Conservation (phyloP, 805 yeast species). For the Kluyveromyces wickerhamii region DNA sequence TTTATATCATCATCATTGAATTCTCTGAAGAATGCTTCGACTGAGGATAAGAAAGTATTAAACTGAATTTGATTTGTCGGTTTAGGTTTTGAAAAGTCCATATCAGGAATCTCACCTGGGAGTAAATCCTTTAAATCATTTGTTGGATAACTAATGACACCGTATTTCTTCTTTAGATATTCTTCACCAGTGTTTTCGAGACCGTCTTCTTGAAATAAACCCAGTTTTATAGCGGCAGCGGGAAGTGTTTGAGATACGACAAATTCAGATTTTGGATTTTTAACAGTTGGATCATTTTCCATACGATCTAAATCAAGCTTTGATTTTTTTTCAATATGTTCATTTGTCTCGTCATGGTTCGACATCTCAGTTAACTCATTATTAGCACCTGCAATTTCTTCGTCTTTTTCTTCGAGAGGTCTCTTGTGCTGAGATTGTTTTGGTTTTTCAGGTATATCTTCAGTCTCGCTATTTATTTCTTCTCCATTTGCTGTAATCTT, state of each 20-base stretch:
- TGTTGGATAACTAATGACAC: slow-evolving; percentile 85
- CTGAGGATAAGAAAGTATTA: slow-evolving; percentile 73
- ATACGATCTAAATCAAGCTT: slow-evolving; percentile 20
- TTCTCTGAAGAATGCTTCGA: slow-evolving; percentile 77
- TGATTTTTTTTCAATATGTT: slow-evolving; percentile 12
- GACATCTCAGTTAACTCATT: slow-evolving; percentile 11
- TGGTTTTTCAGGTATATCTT: slow-evolving; percentile 3
- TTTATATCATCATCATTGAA: slow-evolving; percentile 76
- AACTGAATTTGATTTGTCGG: slow-evolving; percentile 89
- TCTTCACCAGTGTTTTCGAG: slow-evolving; percentile 64
- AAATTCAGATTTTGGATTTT: slow-evolving; percentile 70
- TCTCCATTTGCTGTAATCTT: slow-evolving; percentile 9
- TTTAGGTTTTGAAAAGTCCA: slow-evolving; percentile 76
- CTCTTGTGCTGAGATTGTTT: slow-evolving; percentile 8
- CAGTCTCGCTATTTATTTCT: slow-evolving; percentile 4
- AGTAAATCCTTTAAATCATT: slow-evolving; percentile 63
- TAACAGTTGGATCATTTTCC: slow-evolving; percentile 51
- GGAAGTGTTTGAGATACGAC: slow-evolving; percentile 65
- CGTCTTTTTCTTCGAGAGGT: slow-evolving; percentile 11
- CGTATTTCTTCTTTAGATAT: slow-evolving; percentile 65
- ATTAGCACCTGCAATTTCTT: slow-evolving; percentile 13
- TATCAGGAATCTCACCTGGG: slow-evolving; percentile 85
- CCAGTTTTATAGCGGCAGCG: slow-evolving; percentile 53
- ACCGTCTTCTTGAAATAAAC: slow-evolving; percentile 58
- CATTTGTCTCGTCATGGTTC: slow-evolving; percentile 5